Evolutionary conservation across 116 monocot genomes (phyloP).

Genomic region (Zostera marina): DNA sequence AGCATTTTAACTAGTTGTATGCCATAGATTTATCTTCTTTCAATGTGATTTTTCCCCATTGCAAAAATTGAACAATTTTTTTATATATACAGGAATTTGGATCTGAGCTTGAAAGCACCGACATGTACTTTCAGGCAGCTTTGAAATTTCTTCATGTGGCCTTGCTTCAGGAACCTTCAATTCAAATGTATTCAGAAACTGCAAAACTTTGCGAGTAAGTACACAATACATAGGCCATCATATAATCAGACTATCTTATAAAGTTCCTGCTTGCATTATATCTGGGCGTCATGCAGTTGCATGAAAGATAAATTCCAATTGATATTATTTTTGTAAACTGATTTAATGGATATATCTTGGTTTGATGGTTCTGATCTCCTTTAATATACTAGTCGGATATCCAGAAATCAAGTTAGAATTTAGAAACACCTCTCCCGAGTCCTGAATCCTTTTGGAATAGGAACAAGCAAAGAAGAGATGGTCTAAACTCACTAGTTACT

Average conservation of each 20-base stretch:
- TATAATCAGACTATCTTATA: background rate
- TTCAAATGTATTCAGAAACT: constrained; percentile 61
- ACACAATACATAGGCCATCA: background rate
- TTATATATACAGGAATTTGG: constrained; percentile 36
- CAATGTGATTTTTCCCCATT: background rate
- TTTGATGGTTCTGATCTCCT: too few relatives aligned
- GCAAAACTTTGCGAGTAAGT: constrained; percentile 94
- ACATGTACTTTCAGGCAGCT: constrained; percentile 80
- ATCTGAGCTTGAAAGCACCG: constrained; percentile 48
- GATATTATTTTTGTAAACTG: too few relatives aligned
- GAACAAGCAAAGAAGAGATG: too few relatives aligned
- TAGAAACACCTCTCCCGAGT: too few relatives aligned
- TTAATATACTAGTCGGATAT: too few relatives aligned
- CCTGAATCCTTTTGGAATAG: too few relatives aligned
- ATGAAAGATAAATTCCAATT: too few relatives aligned
- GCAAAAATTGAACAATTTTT: background rate
- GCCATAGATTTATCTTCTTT: background rate
- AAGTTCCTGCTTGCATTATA: too few relatives aligned
- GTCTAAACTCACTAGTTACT: too few relatives aligned
- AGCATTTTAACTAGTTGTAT: background rate
- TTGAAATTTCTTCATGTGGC: constrained; percentile 78
- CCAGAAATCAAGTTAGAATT: too few relatives aligned
- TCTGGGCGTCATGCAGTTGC: too few relatives aligned
- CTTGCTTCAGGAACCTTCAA: constrained; percentile 49
- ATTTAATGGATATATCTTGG: too few relatives aligned